phyloP scores from a whole-genome alignment of 306 rosid genomes.

The Fagus sylvatica region DNA sequence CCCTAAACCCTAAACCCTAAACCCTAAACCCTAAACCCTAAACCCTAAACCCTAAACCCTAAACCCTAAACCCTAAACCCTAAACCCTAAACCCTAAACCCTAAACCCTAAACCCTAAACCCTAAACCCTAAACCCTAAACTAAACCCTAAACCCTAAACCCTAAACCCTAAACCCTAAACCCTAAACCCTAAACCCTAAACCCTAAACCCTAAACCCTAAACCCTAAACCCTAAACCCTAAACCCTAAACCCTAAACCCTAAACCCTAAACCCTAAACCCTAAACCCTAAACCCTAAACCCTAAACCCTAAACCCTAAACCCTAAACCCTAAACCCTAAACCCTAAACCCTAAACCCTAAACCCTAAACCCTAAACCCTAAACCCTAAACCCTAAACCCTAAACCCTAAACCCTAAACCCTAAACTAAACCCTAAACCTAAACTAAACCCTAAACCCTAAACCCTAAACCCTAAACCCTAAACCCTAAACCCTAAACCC shows the following conservation, averaged over 20 bases:
- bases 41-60: constrained; percentile 25
- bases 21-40: constrained; percentile 22
- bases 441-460: constrained; percentile 14
- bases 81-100: constrained; percentile 22
- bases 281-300: constrained; percentile 32
- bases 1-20: constrained; percentile 26
- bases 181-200: constrained; percentile 19
- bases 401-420: constrained; percentile 21
- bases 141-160: constrained; percentile 9
- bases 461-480: constrained; percentile 1
- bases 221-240: constrained; percentile 11
- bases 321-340: constrained; percentile 24
- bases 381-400: constrained; percentile 20
- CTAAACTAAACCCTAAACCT: constrained; percentile 21
- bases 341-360: constrained; percentile 24
- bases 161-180: constrained; percentile 15
- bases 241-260: constrained; percentile 31
- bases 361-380: constrained; percentile 20
- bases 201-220: constrained; percentile 6
- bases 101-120: constrained; percentile 14
- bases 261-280: constrained; percentile 28
- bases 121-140: constrained; percentile 19
- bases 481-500: background rate
- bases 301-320: constrained; percentile 29
- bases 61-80: constrained; percentile 28